Conservation (phyloP, 306 rosid genomes). For the Corylus avellana region DNA sequence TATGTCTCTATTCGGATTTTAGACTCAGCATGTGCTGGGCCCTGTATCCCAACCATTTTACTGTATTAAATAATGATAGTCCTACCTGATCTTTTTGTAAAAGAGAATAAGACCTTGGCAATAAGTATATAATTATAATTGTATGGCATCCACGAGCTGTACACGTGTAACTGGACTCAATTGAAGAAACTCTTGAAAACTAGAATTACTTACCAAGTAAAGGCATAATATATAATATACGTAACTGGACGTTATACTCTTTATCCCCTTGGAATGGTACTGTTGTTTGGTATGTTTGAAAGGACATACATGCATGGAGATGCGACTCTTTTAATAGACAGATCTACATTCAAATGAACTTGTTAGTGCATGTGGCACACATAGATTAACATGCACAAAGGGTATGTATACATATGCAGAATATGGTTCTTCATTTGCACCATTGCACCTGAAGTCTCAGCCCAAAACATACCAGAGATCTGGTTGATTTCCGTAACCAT, state of each 20-base stretch:
- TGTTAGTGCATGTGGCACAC: background rate
- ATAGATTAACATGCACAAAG: background rate
- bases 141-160: background rate
- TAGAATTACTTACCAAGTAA: background rate
- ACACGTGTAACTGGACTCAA: background rate
- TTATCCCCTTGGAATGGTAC: background rate
- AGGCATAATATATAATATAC: background rate
- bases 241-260: background rate
- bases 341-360: background rate
- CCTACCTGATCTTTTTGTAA: background rate
- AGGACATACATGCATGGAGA: background rate
- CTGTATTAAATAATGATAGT: background rate
- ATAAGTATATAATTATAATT: background rate
- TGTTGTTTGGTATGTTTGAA: background rate
- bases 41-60: background rate
- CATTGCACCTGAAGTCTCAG: background rate
- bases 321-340: background rate
- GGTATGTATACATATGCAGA: background rate
- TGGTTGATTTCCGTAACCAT: background rate
- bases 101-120: background rate
- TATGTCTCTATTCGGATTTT: background rate
- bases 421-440: background rate
- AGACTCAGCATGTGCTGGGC: background rate
- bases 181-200: background rate
- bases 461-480: background rate